phyloP scores from a whole-genome alignment of 768 basidiomycete species.

The Exidia glandulosa region DNA sequence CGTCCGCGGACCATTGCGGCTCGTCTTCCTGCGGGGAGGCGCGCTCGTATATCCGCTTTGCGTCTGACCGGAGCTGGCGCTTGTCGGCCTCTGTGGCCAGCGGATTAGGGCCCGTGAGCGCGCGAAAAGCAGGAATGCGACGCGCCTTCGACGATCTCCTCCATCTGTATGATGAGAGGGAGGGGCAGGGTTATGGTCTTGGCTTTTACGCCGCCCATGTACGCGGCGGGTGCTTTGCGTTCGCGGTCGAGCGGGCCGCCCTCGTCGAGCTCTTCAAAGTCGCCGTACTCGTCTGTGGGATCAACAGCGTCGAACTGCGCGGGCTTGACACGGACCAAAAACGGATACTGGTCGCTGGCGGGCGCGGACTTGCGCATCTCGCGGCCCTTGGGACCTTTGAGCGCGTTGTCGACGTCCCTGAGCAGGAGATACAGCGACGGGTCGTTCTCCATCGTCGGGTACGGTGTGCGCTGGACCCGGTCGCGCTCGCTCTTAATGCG shows the following conservation, averaged over 20 bases:
- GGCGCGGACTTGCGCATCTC: neutral
- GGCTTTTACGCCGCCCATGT: neutral
- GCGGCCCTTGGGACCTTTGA: neutral
- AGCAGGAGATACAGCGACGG: neutral
- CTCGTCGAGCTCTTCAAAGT: neutral
- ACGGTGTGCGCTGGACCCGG: neutral
- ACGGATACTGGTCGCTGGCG: neutral
- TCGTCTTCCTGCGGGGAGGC: conserved; percentile 15
- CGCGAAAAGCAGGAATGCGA: neutral
- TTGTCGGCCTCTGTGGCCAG: conserved; percentile 47
- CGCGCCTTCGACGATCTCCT: neutral
- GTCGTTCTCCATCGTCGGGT: neutral
- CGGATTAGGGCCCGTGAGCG: neutral
- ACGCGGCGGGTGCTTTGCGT: neutral
- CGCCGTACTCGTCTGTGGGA: neutral
- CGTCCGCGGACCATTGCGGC: conserved; percentile 26
- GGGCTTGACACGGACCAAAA: neutral
- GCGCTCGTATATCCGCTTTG: conserved; percentile 54
- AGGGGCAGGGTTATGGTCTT: neutral
- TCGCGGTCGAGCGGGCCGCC: neutral
- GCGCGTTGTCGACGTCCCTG: neutral
- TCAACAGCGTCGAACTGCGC: neutral
- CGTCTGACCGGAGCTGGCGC: conserved; percentile 53
- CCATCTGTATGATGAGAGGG: neutral
- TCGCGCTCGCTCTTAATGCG: too few relatives aligned